Evolutionary conservation across 2,329 filamentous ascomycete species (phyloP).

Genomic region (Penicillium sp.): DNA sequence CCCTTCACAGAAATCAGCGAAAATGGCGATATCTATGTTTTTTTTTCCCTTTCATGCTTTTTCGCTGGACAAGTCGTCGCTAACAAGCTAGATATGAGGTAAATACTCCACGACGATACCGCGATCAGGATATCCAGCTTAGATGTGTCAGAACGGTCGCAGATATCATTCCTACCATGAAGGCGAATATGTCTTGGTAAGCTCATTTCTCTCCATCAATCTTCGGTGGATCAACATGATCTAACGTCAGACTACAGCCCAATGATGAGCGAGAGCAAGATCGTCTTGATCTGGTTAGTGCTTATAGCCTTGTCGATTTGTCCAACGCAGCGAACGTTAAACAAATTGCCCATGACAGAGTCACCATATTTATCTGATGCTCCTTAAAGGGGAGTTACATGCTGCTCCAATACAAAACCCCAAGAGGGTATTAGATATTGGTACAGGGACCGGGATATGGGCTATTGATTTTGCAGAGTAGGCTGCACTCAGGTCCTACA

Average conservation of each 20-base stretch:
- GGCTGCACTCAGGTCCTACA: constrained; percentile 1
- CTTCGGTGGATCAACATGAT: not conserved
- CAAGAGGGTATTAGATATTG: constrained; percentile 36
- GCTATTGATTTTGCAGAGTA: constrained; percentile 42
- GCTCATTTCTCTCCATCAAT: not conserved
- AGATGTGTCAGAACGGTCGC: constrained; percentile 31
- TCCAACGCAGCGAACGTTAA: not conserved
- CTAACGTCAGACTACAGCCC: constrained; percentile 19
- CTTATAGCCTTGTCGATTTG: not conserved
- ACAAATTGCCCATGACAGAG: constrained; percentile 19
- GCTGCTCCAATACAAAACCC: constrained; percentile 29
- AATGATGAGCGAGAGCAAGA: constrained; percentile 41
- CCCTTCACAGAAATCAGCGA: not conserved
- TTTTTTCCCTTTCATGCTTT: not conserved
- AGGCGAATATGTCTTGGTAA: constrained; percentile 34
- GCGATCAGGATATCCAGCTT: constrained; percentile 1
- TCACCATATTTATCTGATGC: constrained; percentile 38
- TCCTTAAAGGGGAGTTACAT: constrained; percentile 32
- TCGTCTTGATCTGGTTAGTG: constrained; percentile 35
- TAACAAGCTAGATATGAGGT: constrained; percentile 35
- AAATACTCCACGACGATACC: constrained; percentile 1
- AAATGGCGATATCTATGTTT: not conserved
- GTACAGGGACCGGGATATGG: constrained; percentile 42
- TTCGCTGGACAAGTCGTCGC: not conserved
- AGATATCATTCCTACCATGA: constrained; percentile 36